Evolutionary conservation across 2,329 filamentous ascomycete genomes (phyloP), one percentile per base, ranked within the genome.

Genomic region (Botryotinia calthae): DNA sequence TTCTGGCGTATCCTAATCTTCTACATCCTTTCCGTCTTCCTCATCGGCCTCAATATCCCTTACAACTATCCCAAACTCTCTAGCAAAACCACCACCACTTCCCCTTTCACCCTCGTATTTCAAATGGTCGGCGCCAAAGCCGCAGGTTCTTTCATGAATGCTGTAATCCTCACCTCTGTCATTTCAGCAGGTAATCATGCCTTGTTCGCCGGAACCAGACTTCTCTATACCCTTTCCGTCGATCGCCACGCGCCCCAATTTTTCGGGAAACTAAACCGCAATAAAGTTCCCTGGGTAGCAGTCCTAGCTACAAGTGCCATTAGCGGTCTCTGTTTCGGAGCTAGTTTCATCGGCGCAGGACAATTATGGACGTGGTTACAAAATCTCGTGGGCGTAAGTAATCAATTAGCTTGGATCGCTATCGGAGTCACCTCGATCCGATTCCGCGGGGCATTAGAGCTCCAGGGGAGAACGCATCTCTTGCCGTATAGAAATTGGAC

Each of bases 401-500:
- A 91, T 79, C 89, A 91, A 81, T 82, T 91, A 7, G 88, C 87
- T 67, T 91, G 90, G 89, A 86, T 88, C 76, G 85, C 87, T 72
- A 92, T 91, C 73, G 86, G 88, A 10, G 83, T 91, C 71, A 86
- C 89, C 0, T 91, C 88, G 0, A 81, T 91, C n/a, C 88, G 90
- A 40, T 91, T 91, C 83, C 87, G 90, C 40, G 81, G 84, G 5
- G 90, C 84, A 6, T 81, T 91, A 71, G 83, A 83, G 64, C 79
- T 81, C 2, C 90, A 91, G 75, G 86, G 86, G n/a, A 86, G 89
- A 66, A 87, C 88, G 12, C 87, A 90, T 73, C 83, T 87, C 0
- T 83, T 91, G 0, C 89, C 89, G 0, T 91, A 89, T 82, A 87
- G 86, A 74, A 91, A 91, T 78, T 90, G 88, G 87, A 90, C 89